Conservation (phyloP, 2,329 filamentous ascomycete species). For the Parafenestella ontariensis region DNA sequence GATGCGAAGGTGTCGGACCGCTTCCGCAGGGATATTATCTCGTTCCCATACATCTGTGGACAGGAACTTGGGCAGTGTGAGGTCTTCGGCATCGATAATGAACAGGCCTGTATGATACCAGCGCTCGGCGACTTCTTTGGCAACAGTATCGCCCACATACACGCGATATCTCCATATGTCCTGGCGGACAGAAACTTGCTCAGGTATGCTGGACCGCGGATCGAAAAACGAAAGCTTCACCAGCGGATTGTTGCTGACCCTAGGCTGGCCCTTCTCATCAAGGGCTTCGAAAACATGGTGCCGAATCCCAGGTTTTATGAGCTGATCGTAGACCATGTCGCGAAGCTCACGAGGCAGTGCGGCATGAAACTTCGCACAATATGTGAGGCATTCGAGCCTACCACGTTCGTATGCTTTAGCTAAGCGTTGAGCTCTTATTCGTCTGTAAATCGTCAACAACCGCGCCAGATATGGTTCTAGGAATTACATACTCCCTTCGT, state of each 20-base stretch:
- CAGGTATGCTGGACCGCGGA: neutral
- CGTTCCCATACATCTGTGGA: conserved; percentile 2
- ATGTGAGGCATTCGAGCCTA: neutral
- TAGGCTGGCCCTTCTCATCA: neutral
- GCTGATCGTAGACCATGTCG: conserved; percentile 2
- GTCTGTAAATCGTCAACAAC: neutral
- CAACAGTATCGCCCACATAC: conserved; percentile 1
- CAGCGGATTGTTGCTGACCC: neutral
- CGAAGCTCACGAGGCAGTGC: neutral
- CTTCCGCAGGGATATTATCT: neutral
- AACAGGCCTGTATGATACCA: conserved; percentile 3
- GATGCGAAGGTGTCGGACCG: neutral
- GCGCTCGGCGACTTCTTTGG: conserved; percentile 1
- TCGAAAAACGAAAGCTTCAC: conserved; percentile 1
- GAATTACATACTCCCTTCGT: neutral
- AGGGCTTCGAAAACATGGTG: conserved; percentile 2
- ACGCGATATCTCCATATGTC: neutral
- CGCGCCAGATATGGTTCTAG: neutral
- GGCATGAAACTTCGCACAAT: neutral
- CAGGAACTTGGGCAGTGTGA: neutral
- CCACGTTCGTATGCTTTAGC: neutral
- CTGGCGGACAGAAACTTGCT: neutral
- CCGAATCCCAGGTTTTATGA: neutral
- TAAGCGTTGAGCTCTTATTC: neutral
- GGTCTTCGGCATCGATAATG: conserved; percentile 1